phyloP scores from a whole-genome alignment of 345 rosid species.

The Nephelium lappaceum region DNA sequence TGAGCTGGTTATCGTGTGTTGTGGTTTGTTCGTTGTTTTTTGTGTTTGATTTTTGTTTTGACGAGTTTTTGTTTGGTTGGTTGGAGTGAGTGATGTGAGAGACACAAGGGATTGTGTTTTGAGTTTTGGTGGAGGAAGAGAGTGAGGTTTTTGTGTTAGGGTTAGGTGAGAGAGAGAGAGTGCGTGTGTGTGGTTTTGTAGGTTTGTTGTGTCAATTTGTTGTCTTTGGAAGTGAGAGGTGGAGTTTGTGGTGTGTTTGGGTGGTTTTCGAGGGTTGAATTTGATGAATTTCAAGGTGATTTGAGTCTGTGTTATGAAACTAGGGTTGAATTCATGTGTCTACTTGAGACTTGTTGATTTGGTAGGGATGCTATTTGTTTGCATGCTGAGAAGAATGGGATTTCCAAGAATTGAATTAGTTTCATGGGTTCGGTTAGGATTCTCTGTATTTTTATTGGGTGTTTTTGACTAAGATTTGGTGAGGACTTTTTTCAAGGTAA shows the following conservation, averaged over 20 bases:
- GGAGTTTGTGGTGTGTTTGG: background rate
- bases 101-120: background rate
- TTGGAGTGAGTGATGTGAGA: background rate
- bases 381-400: background rate
- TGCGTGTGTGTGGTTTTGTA: background rate
- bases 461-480: background rate
- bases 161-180: constrained; percentile 13
- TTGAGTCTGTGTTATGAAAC: constrained; percentile 17
- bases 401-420: background rate
- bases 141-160: constrained; percentile 19
- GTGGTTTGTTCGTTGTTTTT: background rate
- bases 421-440: background rate
- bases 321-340: constrained; percentile 24
- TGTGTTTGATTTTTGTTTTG: background rate
- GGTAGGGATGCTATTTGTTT: constrained; percentile 1
- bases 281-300: background rate
- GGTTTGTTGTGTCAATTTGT: background rate
- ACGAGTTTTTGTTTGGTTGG: constrained; percentile 14
- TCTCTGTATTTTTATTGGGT: background rate
- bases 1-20: background rate
- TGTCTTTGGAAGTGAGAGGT: background rate
- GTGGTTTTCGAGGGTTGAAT: background rate
- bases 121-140: background rate
- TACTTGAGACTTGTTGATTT: background rate
- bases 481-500: background rate